Evolutionary conservation across 2,329 filamentous ascomycete species (phyloP).

Genomic region (Harringtonia aguacate): DNA sequence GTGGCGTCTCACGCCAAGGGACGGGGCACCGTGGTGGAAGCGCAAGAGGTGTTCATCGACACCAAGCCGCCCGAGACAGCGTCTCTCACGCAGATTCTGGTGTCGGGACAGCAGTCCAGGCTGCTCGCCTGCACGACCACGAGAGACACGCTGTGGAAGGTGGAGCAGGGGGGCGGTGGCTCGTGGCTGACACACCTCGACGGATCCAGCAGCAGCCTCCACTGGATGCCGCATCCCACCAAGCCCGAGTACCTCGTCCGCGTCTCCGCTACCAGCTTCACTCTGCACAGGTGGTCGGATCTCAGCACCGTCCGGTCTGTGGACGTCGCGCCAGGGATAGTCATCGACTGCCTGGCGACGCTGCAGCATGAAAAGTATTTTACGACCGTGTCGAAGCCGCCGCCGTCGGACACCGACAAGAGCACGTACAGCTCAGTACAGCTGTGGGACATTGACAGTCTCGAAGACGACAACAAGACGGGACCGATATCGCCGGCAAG

Average conservation of each 20-base stretch:
- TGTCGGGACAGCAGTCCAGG: conserved; percentile 7
- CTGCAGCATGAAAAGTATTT: neutral
- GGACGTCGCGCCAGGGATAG: neutral
- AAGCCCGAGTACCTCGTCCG: neutral
- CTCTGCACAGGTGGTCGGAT: neutral
- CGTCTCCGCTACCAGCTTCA: neutral
- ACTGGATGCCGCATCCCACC: conserved; percentile 1
- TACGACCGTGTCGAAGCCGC: neutral
- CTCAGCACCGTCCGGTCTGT: neutral
- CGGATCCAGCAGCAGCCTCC: neutral
- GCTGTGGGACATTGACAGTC: neutral
- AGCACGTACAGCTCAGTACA: neutral
- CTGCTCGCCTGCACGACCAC: conserved; percentile 9
- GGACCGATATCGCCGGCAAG: neutral
- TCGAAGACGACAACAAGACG: neutral
- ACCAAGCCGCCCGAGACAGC: neutral
- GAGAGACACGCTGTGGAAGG: conserved; percentile 9
- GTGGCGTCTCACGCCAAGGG: neutral
- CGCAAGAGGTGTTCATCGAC: neutral
- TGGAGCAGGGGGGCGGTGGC: conserved; percentile 1
- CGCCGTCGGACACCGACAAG: neutral
- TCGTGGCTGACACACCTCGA: neutral
- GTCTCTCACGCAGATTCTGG: conserved; percentile 5
- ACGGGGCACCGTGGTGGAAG: neutral
- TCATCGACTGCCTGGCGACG: neutral